Evolutionary conservation across 768 basidiomycete genomes (phyloP), one percentile per base, ranked within the genome.

Genomic region (Chalciporus piperatus): DNA sequence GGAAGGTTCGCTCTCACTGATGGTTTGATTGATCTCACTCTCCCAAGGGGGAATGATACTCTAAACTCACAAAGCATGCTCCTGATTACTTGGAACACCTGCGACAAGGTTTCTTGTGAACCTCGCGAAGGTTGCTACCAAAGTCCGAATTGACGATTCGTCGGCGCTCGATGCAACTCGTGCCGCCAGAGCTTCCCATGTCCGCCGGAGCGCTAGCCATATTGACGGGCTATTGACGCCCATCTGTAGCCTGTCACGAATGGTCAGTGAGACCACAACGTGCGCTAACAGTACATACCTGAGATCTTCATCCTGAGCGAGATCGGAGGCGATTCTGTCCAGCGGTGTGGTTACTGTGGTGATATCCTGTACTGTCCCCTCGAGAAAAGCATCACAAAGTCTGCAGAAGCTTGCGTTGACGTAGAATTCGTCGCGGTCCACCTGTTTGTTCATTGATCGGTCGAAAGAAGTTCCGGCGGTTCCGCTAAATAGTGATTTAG

Each of bases 101-200:
- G 91, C 91, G 30, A 90, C 83, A 10, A 94, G 69, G 64, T 97
- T 95, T 52, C 94, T 79, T 13, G 89, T 92, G 62, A 95, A 85
- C 61, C 82, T 86, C 8, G 84, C 86, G 19, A 92, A 60, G 58
- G 72, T 75, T n/a, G 69, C 70, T 52, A 77, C 76, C 11, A 83
- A 64, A 1, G 59, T 56, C 44, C 71, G 72, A 7, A 78, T 72
- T 23, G 63, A 57, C 11, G 63, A 54, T 49, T 74, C 56, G 19
- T 52, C 66, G 44, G 72, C 65, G 17, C 66, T 61, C 13, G 65
- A 47, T 60, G 63, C 76, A 67, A 59, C 76, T 70, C 59, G 59
- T 35, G 30, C 53, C 14, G 64, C 62, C 4, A 70, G 41, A 12
- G 37, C 35, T 4, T 67, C 67, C 89, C 89, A 92, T 6, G 83